Conservation (phyloP, 1,139 yeast genomes). For the Candida mesenterica region DNA sequence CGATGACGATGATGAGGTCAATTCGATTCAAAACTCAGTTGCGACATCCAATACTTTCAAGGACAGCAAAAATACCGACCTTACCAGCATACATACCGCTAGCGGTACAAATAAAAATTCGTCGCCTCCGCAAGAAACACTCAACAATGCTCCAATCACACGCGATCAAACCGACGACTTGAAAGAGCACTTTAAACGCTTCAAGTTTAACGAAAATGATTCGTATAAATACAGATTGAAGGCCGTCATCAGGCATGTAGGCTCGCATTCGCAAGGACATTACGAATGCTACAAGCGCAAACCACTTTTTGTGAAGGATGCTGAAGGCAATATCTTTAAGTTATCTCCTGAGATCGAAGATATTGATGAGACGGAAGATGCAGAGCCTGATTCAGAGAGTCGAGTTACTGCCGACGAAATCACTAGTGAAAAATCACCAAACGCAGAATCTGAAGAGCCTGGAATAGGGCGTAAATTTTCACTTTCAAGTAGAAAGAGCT, state of each 20-base stretch:
- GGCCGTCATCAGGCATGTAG: slow-evolving; percentile 81
- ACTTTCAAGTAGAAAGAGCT: not conserved
- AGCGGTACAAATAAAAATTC: slow-evolving; percentile 16
- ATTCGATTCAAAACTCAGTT: slow-evolving; percentile 14
- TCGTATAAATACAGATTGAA: slow-evolving; percentile 56
- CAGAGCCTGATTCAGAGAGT: not conserved
- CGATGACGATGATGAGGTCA: slow-evolving; percentile 22
- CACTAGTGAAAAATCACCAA: not conserved
- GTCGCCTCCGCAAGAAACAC: slow-evolving; percentile 25
- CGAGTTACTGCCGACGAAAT: not conserved
- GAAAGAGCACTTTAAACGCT: slow-evolving; percentile 37
- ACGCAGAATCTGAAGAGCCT: not conserved
- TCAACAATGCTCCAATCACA: slow-evolving; percentile 41
- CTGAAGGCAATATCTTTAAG: slow-evolving; percentile 46
- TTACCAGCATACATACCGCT: slow-evolving; percentile 3
- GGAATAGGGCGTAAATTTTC: not conserved
- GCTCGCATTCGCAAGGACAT: slow-evolving; percentile 88
- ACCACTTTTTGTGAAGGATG: slow-evolving; percentile 57
- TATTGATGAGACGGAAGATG: not conserved
- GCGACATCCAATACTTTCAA: slow-evolving; percentile 17
- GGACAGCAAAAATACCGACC: slow-evolving; percentile 10
- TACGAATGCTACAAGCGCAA: slow-evolving; percentile 77
- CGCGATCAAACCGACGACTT: slow-evolving; percentile 40
- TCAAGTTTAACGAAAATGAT: slow-evolving; percentile 46
- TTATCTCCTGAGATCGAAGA: slow-evolving; percentile 42